Evolutionary conservation across 202 grass and related monocot genomes (phyloP), one percentile per base, ranked within the genome.

Genomic region (Bolboschoenoplectus hybrid): DNA sequence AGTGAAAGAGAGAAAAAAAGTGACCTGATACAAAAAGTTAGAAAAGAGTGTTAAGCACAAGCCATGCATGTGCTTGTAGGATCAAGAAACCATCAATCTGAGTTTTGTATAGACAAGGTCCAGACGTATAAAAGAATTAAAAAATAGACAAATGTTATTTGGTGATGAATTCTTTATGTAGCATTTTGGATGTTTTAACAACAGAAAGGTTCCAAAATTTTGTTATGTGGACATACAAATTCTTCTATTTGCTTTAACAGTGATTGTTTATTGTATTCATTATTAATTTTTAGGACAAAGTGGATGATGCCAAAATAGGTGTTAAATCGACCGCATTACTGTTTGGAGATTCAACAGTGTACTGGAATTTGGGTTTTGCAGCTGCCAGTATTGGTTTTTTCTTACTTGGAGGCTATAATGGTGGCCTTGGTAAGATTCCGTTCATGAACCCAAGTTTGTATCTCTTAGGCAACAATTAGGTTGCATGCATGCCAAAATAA

Each of bases 261-360:
- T 35, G 11, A 19, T 17, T 38, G 9, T 55, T 76, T 36, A 55
- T 53, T 76, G 47, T 53, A 2, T 35, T 65, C 5, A 13, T 2
- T 50, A 7, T 63, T 36, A 65, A 64, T 17, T 45, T 36, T 44
- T 74, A 91, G 86, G 89, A 91, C 58, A 91, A 85, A 68, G 86
- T 66, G 39, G 89, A 91, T 78, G 89, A 91, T 60, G 34, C 41
- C 41, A 91, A 85, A 85, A 82, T 67, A 0, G 89, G 89, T 38
- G 89, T 88, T 43, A 91, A 91, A 86, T 91, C 89, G 0, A 91
- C 89, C 6, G 89, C 89, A 4, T 78, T 91, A 61, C 53, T 80
- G 6, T 91, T 91, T 53, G 89, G 82, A 75, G 63, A 58, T 78
- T 49, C 26, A 14, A 91, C 89, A 5, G 35, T 85, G 47, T 77